phyloP scores from a whole-genome alignment of 129 eudicot species.

The Smallanthus sonchifolius region DNA sequence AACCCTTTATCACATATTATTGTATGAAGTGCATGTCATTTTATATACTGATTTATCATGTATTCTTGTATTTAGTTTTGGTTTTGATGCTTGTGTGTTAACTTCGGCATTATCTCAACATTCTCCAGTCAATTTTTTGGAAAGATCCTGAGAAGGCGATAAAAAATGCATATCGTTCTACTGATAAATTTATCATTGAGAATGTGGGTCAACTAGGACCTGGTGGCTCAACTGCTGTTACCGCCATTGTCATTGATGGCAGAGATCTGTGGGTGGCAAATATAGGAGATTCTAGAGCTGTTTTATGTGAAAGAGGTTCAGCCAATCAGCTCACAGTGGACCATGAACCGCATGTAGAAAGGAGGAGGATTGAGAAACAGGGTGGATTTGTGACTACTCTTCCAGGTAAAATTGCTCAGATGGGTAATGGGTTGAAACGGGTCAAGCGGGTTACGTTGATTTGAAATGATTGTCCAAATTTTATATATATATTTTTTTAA shows the following conservation, averaged over 20 bases:
- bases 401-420: constrained; percentile 42
- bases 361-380: constrained; percentile 64
- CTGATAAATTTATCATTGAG: constrained; percentile 62
- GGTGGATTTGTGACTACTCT: constrained; percentile 86
- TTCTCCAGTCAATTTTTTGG: constrained; percentile 70
- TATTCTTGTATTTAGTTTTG: not conserved
- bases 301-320: constrained; percentile 55
- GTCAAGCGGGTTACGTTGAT: not conserved
- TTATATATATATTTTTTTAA: too few species aligned
- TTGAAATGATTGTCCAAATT: not conserved
- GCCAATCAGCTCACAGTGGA: constrained; percentile 78
- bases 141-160: constrained; percentile 61
- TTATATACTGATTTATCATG: not conserved
- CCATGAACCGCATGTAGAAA: constrained; percentile 76
- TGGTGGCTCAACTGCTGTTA: constrained; percentile 94
- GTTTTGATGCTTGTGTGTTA: not conserved
- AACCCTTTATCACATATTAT: not conserved
- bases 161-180: constrained; percentile 60
- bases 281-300: constrained; percentile 88
- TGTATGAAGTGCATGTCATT: not conserved
- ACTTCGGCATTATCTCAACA: constrained; percentile 7
- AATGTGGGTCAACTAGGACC: constrained; percentile 66
- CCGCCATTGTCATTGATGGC: constrained; percentile 89
- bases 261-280: constrained; percentile 82
- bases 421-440: not conserved